Evolutionary conservation across 2,329 filamentous ascomycete genomes (phyloP), one percentile per base, ranked within the genome.

Genomic region (Hypocrella siamensis): DNA sequence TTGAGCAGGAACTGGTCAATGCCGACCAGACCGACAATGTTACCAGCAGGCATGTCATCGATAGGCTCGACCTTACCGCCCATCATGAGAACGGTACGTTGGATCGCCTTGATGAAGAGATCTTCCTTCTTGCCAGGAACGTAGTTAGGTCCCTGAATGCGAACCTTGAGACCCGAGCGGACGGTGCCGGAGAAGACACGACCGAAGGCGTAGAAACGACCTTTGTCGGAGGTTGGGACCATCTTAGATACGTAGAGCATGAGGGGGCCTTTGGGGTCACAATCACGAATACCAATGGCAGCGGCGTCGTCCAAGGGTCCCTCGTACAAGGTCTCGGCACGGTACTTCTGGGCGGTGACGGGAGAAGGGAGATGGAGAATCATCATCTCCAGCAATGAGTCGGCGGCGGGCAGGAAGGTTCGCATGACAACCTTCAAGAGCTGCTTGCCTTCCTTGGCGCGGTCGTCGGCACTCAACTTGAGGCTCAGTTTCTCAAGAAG

Each of bases 211-310:
- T 94, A 98, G 84, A 98, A 98, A 68, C 90, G 88, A 65, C 90
- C 90, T 80, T 94, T 96, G 59, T 98, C 90, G 52, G 85, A 92
- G 49, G 90, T 98, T 54, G 90, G 90, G 56, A 98, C 90, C 90
- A 98, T 98, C 84, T 98, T 98, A 63, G 90, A 98, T 62, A 98
- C 86, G 81, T 98, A 98, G 49, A 96, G 74, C 90, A 98, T 98
- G 65, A 98, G 90, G 53, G 88, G 83, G 61, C 75, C 90, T 72
- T 93, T 93, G 64, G 88, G 73, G 63, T 98, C 84, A 63, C 90
- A 96, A 74, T 96, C 85, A 53, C 86, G 86, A 75, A 98, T 94
- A 75, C 78, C 85, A 58, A 93, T 81, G 68, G 81, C 86, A 51
- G 78, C 77, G 63, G 84, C 79, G 52, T 98, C 90, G 58, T 98